Conservation (phyloP, 148 eudicot species). For the Vaccinium vitisidaea region DNA sequence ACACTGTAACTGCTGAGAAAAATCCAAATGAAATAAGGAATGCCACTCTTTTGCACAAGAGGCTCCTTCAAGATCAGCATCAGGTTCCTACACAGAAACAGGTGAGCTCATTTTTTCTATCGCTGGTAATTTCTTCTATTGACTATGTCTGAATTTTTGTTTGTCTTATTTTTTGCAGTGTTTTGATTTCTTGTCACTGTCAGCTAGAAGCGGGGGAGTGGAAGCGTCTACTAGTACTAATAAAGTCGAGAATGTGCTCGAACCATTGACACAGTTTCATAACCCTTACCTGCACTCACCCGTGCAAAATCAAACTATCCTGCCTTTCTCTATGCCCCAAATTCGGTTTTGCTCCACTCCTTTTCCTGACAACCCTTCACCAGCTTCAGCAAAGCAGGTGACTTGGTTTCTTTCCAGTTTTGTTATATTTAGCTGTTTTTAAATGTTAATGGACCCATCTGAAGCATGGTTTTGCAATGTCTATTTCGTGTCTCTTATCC, state of each 20-base stretch:
- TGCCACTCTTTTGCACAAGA: slow-evolving; percentile 29
- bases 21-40: slow-evolving; percentile 30
- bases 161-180: slow-evolving; percentile 38
- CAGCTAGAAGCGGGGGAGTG: slow-evolving; percentile 34
- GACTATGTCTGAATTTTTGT: slow-evolving; percentile 4
- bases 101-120: slow-evolving; percentile 27
- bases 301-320: slow-evolving; percentile 24
- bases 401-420: slow-evolving; percentile 2
- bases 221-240: slow-evolving; percentile 21
- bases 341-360: slow-evolving; percentile 29
- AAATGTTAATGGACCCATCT: not conserved
- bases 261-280: slow-evolving; percentile 22
- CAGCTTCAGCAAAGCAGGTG: slow-evolving; percentile 34
- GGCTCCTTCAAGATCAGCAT: slow-evolving; percentile 34
- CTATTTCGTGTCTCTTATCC: not conserved
- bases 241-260: slow-evolving; percentile 20
- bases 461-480: not conserved
- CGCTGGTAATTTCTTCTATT: not conserved
- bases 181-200: slow-evolving; percentile 49
- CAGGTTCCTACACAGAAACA: slow-evolving; percentile 32
- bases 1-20: slow-evolving; percentile 21
- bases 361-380: slow-evolving; percentile 32
- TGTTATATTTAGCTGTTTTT: not conserved
- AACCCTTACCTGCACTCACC: slow-evolving; percentile 31
- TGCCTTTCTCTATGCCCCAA: slow-evolving; percentile 30